A percentile compares a stretch with the other conserved stretches of the same genome.
These are phyloP conservation scores for Przewalskia tangutica DNA, from an alignment of 257 asterid species.

Conservation along the genomic window DNA sequence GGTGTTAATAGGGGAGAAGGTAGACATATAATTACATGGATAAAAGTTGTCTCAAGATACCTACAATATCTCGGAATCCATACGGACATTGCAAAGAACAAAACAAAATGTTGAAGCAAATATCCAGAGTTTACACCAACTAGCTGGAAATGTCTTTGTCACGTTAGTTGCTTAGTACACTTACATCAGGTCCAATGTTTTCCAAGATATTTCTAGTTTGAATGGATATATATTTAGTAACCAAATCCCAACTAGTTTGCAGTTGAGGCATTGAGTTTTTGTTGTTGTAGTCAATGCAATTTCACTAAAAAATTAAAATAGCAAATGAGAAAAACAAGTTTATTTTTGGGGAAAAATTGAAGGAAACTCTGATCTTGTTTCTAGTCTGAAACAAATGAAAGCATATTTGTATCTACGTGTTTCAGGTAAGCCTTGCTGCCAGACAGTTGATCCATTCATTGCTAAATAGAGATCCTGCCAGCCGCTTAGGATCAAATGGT, in stretches of 20 bases:
- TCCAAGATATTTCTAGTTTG: too few relatives aligned
- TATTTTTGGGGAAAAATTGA: neutral
- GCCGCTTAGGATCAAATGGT: slow-evolving; percentile 75
- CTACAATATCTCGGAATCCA: too few relatives aligned
- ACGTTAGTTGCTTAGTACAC: too few relatives aligned
- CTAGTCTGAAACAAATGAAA: neutral
- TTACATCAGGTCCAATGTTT: too few relatives aligned
- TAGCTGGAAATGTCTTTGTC: too few relatives aligned
- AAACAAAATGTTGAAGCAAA: too few relatives aligned
- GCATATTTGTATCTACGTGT: slow-evolving; percentile 3
- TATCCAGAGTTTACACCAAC: too few relatives aligned
- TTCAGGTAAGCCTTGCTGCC: slow-evolving; percentile 66
- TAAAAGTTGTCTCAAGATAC: too few relatives aligned
- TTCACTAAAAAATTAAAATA: neutral
- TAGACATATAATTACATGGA: too few relatives aligned
- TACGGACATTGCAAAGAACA: too few relatives aligned
- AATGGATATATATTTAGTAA: neutral
- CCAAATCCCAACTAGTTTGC: neutral
- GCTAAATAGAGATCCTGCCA: slow-evolving; percentile 66
- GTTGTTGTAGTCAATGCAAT: neutral
- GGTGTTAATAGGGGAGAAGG: too few relatives aligned
- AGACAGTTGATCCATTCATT: slow-evolving; percentile 76
- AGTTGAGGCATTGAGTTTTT: neutral
- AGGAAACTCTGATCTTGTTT: neutral
- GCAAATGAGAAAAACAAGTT: neutral